These are phyloP conservation scores for Erythrophleum fordii DNA, from an alignment of 306 rosid species.

Conservation along the genomic window DNA sequence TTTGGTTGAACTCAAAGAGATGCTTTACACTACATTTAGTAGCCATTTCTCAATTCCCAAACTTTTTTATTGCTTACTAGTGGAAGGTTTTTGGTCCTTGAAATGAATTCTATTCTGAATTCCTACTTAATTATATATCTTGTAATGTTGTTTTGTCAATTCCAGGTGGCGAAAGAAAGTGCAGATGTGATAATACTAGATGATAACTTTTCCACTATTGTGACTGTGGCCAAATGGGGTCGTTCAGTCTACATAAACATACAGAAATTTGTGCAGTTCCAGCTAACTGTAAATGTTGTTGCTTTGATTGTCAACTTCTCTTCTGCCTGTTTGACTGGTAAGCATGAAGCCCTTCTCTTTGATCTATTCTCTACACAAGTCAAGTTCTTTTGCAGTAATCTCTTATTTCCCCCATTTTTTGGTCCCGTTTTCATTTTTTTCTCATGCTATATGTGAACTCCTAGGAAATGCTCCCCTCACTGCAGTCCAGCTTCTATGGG, in stretches of 20 bases:
- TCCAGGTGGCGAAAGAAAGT: slow-evolving; percentile 98
- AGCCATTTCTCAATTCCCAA: slow-evolving; percentile 4
- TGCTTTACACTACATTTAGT: slow-evolving; percentile 23
- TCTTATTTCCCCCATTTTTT: background rate
- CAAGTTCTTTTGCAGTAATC: slow-evolving; percentile 17
- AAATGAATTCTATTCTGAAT: slow-evolving; percentile 18
- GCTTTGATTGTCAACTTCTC: slow-evolving; percentile 95
- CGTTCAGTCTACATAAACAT: slow-evolving; percentile 96
- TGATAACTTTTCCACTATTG: slow-evolving; percentile 95
- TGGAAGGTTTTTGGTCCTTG: slow-evolving; percentile 28
- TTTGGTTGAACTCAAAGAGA: background rate
- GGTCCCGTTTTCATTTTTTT: slow-evolving; percentile 1
- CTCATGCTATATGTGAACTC: slow-evolving; percentile 28
- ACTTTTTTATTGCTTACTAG: slow-evolving; percentile 8
- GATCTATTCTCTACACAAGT: slow-evolving; percentile 20
- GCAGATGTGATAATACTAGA: slow-evolving; percentile 96
- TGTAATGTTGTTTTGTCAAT: slow-evolving; percentile 34
- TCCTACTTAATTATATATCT: slow-evolving; percentile 19
- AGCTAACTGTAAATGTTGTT: slow-evolving; percentile 92
- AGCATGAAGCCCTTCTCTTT: slow-evolving; percentile 33
- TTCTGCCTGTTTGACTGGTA: slow-evolving; percentile 95
- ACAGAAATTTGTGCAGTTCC: slow-evolving; percentile 98
- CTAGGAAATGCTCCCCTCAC: slow-evolving; percentile 94
- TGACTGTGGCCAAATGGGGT: slow-evolving; percentile 97
- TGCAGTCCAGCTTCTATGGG: slow-evolving; percentile 99